Percentiles rank a stretch among this genome's conserved stretches.
These are phyloP conservation scores for Trichoderma sp. DNA, from an alignment of 2,329 filamentous ascomycete species.

Conservation along the genomic window DNA sequence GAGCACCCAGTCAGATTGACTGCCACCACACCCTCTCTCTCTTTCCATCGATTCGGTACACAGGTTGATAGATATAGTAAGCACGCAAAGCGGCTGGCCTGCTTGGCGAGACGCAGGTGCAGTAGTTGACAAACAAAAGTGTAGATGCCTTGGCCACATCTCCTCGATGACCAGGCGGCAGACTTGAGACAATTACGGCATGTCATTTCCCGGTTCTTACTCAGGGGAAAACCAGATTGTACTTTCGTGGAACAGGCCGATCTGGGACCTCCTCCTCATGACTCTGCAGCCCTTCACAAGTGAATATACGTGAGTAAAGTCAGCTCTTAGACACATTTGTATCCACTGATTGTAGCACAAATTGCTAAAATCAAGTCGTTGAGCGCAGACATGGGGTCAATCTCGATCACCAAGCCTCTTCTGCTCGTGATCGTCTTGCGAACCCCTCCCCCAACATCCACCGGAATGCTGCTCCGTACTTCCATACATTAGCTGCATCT, in stretches of 20 bases:
- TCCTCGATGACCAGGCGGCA: too few species aligned
- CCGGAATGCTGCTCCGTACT: constrained; percentile 3
- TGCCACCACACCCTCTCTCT: constrained; percentile 9
- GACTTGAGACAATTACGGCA: background rate
- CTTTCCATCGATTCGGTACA: background rate
- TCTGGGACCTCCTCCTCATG: background rate
- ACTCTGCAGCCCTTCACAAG: background rate
- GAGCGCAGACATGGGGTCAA: background rate
- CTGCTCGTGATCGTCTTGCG: background rate
- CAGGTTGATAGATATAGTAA: background rate
- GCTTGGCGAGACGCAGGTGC: background rate
- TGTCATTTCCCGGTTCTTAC: background rate
- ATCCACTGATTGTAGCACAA: background rate
- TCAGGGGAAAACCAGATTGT: background rate
- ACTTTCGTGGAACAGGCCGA: background rate
- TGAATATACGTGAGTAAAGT: background rate
- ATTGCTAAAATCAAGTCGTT: background rate
- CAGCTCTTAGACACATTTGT: background rate
- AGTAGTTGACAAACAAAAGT: background rate
- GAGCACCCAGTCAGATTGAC: background rate
- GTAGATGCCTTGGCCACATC: background rate
- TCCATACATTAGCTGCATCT: background rate
- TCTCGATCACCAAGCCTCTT: background rate
- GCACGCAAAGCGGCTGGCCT: background rate
- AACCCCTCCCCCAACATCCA: background rate